Evolutionary conservation across 768 basidiomycete genomes (phyloP).

Genomic region (Suillus occidentalis): DNA sequence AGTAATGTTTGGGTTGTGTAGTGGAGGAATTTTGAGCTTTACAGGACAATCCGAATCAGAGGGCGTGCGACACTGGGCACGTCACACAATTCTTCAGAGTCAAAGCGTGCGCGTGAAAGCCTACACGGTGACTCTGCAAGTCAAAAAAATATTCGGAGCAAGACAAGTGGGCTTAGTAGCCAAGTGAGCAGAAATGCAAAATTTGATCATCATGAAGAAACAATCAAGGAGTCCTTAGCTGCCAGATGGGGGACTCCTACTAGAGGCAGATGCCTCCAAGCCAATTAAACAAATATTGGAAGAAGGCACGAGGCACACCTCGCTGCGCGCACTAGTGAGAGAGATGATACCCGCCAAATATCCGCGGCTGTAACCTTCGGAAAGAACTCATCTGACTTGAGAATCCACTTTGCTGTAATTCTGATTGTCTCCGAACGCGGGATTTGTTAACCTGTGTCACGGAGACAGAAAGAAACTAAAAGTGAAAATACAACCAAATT

Average conservation of each 20-base stretch:
- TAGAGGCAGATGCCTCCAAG: neutral
- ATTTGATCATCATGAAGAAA: neutral
- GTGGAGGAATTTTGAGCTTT: neutral
- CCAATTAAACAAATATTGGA: neutral
- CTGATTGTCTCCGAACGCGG: slow-evolving; percentile 17
- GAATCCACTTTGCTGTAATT: slow-evolving; percentile 20
- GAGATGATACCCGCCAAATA: slow-evolving; percentile 15
- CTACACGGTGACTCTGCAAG: neutral
- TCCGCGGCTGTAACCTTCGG: slow-evolving; percentile 33
- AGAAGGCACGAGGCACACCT: slow-evolving; percentile 25
- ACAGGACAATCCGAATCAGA: neutral
- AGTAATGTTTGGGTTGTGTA: neutral
- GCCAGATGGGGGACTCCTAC: neutral
- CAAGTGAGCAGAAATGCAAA: neutral
- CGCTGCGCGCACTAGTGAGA: slow-evolving; percentile 14
- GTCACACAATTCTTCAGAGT: neutral
- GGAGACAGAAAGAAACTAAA: neutral
- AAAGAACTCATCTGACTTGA: slow-evolving; percentile 16
- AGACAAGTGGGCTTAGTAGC: neutral
- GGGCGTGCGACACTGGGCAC: neutral
- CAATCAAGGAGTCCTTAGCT: neutral
- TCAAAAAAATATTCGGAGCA: neutral
- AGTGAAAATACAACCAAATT: neutral
- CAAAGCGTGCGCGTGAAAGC: neutral
- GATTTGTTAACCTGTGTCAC: slow-evolving; percentile 7